These are phyloP conservation scores for Aspergillus fructus DNA, from an alignment of 2,329 filamentous ascomycete species.

Conservation along the genomic window DNA sequence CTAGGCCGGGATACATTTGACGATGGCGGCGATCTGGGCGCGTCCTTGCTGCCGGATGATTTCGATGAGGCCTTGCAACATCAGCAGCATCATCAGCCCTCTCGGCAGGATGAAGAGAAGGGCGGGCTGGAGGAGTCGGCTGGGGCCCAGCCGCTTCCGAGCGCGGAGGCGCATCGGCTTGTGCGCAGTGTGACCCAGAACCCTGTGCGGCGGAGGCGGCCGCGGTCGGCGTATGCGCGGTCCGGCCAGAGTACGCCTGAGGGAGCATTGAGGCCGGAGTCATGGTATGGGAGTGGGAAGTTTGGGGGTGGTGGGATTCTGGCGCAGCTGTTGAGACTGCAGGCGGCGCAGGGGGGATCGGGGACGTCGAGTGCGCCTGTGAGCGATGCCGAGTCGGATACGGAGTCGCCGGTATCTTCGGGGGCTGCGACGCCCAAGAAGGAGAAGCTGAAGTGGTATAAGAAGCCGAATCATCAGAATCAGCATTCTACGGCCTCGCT, in stretches of 20 bases:
- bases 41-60: constrained; percentile 31
- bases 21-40: constrained; percentile 31
- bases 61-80: constrained; percentile 22
- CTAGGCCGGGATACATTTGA: constrained; percentile 30
- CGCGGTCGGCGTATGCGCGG: constrained; percentile 33
- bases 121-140: constrained; percentile 17
- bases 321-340: constrained; percentile 69
- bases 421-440: constrained; percentile 35
- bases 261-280: constrained; percentile 19
- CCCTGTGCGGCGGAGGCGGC: constrained; percentile 27
- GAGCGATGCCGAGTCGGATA: constrained; percentile 31
- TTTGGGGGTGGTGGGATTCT: constrained; percentile 59
- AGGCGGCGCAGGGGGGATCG: constrained; percentile 51
- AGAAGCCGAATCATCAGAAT: constrained; percentile 27
- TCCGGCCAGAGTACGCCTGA: constrained; percentile 34
- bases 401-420: constrained; percentile 29
- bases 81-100: constrained; percentile 14
- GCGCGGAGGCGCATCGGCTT: constrained; percentile 38
- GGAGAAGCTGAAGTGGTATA: constrained; percentile 45
- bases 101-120: constrained; percentile 19
- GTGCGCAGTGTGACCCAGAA: constrained; percentile 36
- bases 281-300: constrained; percentile 23
- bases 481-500: constrained; percentile 41
- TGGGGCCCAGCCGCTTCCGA: constrained; percentile 23
- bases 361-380: constrained; percentile 25